A percentile compares a stretch with the other conserved stretches of the same genome.
Conservation (phyloP, 2,329 filamentous ascomycete genomes). For the Thielaviopsis populi region DNA sequence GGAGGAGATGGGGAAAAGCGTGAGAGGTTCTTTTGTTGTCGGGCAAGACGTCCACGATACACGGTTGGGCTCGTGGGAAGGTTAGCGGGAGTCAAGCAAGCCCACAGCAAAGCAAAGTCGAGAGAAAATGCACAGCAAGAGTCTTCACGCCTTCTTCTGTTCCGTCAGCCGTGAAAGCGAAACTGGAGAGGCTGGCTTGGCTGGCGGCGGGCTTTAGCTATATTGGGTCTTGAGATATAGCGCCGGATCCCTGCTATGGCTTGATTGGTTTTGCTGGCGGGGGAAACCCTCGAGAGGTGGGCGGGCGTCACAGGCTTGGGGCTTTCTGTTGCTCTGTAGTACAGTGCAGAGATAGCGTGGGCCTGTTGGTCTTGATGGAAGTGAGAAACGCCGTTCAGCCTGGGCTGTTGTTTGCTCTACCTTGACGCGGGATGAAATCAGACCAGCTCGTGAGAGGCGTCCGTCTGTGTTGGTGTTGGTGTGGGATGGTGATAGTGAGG, state of each 20-base stretch:
- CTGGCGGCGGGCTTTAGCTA: background rate
- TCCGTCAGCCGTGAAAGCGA: background rate
- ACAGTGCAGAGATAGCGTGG: background rate
- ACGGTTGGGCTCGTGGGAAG: background rate
- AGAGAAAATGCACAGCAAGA: background rate
- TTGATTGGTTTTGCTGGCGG: slow-evolving; percentile 1
- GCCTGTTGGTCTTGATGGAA: background rate
- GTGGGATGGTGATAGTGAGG: background rate
- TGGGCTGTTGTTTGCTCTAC: background rate
- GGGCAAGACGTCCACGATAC: background rate
- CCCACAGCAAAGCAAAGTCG: background rate
- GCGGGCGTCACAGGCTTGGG: background rate
- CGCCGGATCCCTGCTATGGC: background rate
- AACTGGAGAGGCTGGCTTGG: slow-evolving; percentile 3
- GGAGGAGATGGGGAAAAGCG: no score
- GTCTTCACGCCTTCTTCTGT: background rate
- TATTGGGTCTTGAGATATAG: slow-evolving; percentile 5
- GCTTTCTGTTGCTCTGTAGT: background rate
- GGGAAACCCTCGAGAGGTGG: background rate
- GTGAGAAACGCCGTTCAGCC: background rate
- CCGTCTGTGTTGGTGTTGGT: background rate
- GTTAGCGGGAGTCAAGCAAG: background rate
- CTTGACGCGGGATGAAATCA: no score
- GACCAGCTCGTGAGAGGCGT: no score
- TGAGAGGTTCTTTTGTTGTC: no score